Percentiles rank a stretch among this genome's conserved stretches.
phyloP scores from a whole-genome alignment of 768 basidiomycete genomes.

The Lentinula sp. region DNA sequence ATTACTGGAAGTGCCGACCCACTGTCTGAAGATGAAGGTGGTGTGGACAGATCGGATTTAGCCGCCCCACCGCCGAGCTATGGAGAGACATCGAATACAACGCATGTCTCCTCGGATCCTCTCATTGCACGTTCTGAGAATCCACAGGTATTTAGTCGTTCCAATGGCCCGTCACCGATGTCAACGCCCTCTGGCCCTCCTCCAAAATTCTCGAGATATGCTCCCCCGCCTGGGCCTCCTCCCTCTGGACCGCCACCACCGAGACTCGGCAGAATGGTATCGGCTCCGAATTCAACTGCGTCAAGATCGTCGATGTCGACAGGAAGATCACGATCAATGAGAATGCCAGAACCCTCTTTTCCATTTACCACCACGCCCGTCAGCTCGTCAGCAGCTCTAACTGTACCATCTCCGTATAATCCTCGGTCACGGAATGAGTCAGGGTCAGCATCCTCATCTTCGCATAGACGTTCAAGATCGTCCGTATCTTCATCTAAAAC shows the following conservation, averaged over 20 bases:
- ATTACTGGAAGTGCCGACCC: constrained; percentile 18
- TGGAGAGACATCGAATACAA: neutral
- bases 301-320: neutral
- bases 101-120: neutral
- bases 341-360: constrained; percentile 1
- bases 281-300: neutral
- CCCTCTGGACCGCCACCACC: neutral
- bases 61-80: neutral
- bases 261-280: neutral
- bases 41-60: neutral
- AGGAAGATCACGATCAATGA: neutral
- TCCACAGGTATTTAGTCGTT: neutral
- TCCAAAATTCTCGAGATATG: neutral
- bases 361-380: constrained; percentile 7
- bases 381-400: constrained; percentile 12
- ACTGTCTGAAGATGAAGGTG: neutral
- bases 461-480: neutral
- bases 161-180: neutral
- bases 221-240: constrained; percentile 1
- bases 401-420: neutral
- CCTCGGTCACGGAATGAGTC: neutral
- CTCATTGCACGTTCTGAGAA: neutral
- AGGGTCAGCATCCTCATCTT: neutral
- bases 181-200: neutral
- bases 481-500: neutral